Percentiles rank a stretch among this genome's conserved stretches.
These are phyloP conservation scores for Ogataea siamensis DNA, from an alignment of 805 yeast species.

Conservation along the genomic window DNA sequence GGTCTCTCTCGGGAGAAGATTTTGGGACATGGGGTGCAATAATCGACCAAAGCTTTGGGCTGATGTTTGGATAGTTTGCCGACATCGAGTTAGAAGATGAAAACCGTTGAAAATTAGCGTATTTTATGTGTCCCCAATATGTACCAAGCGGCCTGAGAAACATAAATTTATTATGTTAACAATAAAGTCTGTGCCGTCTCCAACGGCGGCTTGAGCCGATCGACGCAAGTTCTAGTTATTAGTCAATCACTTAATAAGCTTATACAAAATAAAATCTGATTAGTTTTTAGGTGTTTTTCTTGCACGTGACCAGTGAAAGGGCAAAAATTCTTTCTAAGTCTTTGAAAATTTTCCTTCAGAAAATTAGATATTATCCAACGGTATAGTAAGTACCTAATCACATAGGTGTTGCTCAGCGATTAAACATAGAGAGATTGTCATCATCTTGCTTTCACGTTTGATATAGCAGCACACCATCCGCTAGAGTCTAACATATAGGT, in stretches of 20 bases:
- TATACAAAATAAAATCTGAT: not conserved
- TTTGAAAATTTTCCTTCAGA: slow-evolving; percentile 12
- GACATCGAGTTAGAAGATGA: slow-evolving; percentile 10
- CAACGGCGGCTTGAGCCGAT: slow-evolving; percentile 1
- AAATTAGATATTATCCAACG: slow-evolving; percentile 13
- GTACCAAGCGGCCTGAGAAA: slow-evolving; percentile 1
- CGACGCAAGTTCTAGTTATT: slow-evolving; percentile 10
- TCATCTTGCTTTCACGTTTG: not conserved
- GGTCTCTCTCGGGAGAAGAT: slow-evolving; percentile 58
- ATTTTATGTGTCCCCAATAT: slow-evolving; percentile 1
- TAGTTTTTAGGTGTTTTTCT: not conserved
- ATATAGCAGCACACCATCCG: not conserved
- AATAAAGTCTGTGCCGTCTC: slow-evolving; percentile 1
- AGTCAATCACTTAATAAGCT: too few species aligned
- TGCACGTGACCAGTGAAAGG: slow-evolving; percentile 5
- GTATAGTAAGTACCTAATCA: slow-evolving; percentile 11
- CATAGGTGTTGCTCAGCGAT: slow-evolving; percentile 2
- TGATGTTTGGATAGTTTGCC: slow-evolving; percentile 27
- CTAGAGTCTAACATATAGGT: slow-evolving; percentile 24
- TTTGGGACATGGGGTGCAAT: slow-evolving; percentile 35
- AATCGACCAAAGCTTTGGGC: slow-evolving; percentile 25
- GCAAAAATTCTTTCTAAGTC: not conserved
- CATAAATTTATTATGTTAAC: not conserved
- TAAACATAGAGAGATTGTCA: not conserved
- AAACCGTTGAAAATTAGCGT: not conserved